Percentiles rank a stretch among this genome's conserved stretches.
Conservation (phyloP, 495 filamentous ascomycete species). For the Aspergillus bridgeri region DNA sequence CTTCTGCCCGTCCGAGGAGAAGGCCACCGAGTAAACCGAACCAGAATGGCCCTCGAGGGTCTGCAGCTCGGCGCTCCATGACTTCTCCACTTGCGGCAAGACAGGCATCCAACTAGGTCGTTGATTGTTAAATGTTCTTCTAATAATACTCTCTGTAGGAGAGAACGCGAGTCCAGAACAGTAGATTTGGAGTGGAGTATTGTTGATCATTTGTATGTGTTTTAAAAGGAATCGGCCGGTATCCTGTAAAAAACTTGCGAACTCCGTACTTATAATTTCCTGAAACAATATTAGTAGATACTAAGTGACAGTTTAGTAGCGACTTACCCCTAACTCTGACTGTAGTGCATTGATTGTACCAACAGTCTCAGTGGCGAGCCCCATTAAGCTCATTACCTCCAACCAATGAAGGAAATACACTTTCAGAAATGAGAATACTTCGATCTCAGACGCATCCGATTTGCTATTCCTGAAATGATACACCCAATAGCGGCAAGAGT, state of each 20-base stretch:
- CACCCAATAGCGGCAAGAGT: slow-evolving; percentile 46
- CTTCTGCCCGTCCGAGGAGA: slow-evolving; percentile 15
- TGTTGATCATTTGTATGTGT: slow-evolving; percentile 30
- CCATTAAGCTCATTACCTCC: slow-evolving; percentile 27
- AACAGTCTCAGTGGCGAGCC: slow-evolving; percentile 4
- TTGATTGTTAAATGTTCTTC: slow-evolving; percentile 6
- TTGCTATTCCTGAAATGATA: slow-evolving; percentile 38
- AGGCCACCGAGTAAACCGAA: neutral
- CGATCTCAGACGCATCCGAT: slow-evolving; percentile 9
- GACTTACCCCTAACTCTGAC: slow-evolving; percentile 26
- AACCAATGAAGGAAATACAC: too few species aligned
- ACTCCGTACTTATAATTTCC: slow-evolving; percentile 12
- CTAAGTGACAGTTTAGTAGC: neutral
- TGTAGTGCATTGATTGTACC: too few species aligned
- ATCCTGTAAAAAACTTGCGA: slow-evolving; percentile 29
- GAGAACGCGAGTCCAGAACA: slow-evolving; percentile 30
- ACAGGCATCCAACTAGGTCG: neutral
- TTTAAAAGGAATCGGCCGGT: slow-evolving; percentile 29
- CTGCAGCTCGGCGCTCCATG: neutral
- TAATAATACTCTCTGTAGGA: slow-evolving; percentile 26
- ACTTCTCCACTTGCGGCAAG: slow-evolving; percentile 10
- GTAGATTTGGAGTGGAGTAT: slow-evolving; percentile 17
- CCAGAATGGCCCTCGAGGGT: slow-evolving; percentile 1
- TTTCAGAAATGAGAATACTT: slow-evolving; percentile 5
- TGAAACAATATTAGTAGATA: neutral